These are phyloP conservation scores for Coprinopsis cinerea DNA, from an alignment of 768 basidiomycete species.

Conservation along the genomic window DNA sequence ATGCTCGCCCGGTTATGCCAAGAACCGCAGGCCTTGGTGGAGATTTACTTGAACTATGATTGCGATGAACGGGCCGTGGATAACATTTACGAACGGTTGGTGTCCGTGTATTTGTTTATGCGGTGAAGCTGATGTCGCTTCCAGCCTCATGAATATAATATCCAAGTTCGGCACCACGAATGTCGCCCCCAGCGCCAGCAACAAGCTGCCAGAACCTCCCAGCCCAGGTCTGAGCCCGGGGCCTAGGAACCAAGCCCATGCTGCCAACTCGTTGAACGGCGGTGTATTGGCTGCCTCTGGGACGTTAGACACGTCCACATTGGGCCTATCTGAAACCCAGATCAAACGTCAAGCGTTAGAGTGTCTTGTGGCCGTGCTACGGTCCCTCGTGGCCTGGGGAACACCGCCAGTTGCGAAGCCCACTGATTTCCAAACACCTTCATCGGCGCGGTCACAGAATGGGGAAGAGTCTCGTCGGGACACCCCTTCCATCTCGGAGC, in stretches of 20 bases:
- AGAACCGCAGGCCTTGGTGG: conserved; percentile 95
- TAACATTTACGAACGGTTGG: conserved; percentile 97
- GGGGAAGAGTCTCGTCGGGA: conserved; percentile 53
- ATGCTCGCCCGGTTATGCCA: conserved; percentile 87
- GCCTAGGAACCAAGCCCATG: conserved; percentile 34
- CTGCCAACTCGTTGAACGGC: conserved; percentile 56
- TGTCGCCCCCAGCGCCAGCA: conserved; percentile 40
- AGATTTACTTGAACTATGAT: conserved; percentile 98
- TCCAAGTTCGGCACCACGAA: conserved; percentile 65
- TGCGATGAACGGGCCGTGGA: conserved; percentile 92
- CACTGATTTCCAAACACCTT: conserved; percentile 33
- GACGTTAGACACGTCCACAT: conserved; percentile 57
- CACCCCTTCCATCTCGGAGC: conserved; percentile 51
- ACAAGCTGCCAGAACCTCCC: conserved; percentile 46
- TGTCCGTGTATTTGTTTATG: conserved; percentile 21
- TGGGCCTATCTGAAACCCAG: conserved; percentile 77
- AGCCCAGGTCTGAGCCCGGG: conserved; percentile 58
- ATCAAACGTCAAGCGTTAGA: conserved; percentile 91
- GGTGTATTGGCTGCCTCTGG: conserved; percentile 60
- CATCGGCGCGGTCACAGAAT: conserved; percentile 36
- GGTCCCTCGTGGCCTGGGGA: conserved; percentile 90
- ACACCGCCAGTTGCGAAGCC: conserved; percentile 45
- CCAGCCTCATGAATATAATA: conserved; percentile 93
- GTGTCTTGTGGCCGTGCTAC: conserved; percentile 81
- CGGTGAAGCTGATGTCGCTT: background rate